These are phyloP conservation scores for Tylopilus rubrobrunneus DNA, from an alignment of 768 basidiomycete genomes.

Conservation along the genomic window DNA sequence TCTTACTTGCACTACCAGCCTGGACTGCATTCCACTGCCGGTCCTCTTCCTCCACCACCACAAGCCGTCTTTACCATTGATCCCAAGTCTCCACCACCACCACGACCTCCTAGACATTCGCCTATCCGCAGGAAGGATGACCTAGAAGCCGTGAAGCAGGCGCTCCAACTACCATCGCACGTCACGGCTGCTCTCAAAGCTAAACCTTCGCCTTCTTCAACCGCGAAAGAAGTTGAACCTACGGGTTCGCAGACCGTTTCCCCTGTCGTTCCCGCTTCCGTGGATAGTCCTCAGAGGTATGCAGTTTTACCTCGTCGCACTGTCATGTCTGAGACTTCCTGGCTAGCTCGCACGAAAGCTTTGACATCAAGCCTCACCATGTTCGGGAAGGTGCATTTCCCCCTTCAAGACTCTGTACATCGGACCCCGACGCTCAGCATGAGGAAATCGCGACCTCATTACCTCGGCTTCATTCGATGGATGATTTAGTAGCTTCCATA, in stretches of 20 bases:
- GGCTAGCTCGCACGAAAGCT: slow-evolving; percentile 25
- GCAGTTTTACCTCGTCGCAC: background rate
- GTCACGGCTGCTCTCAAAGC: slow-evolving; percentile 42
- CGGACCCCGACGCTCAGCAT: slow-evolving; percentile 20
- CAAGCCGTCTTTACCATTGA: slow-evolving; percentile 50
- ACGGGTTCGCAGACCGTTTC: slow-evolving; percentile 22
- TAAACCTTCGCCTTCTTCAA: slow-evolving; percentile 18
- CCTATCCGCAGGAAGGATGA: slow-evolving; percentile 48
- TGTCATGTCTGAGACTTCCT: background rate
- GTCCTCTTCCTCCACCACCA: slow-evolving; percentile 70
- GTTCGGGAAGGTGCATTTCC: slow-evolving; percentile 66
- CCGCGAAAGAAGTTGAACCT: slow-evolving; percentile 20
- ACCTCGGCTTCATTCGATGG: slow-evolving; percentile 32
- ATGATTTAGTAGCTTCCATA: slow-evolving; percentile 36
- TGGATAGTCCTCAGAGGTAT: slow-evolving; percentile 19
- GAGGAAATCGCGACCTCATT: slow-evolving; percentile 17
- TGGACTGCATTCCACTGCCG: slow-evolving; percentile 66
- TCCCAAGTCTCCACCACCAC: slow-evolving; percentile 46
- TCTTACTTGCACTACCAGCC: slow-evolving; percentile 61
- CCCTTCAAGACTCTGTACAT: slow-evolving; percentile 37
- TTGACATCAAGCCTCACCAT: slow-evolving; percentile 25
- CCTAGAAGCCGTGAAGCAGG: slow-evolving; percentile 55
- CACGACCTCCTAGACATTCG: slow-evolving; percentile 61
- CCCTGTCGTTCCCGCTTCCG: background rate
- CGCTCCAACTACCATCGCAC: slow-evolving; percentile 55